A percentile compares a stretch with the other conserved stretches of the same genome.
These are phyloP conservation scores for Aurantiochytrium sp. DNA, from an alignment of 108 stramenopile genomes.

Conservation along the genomic window DNA sequence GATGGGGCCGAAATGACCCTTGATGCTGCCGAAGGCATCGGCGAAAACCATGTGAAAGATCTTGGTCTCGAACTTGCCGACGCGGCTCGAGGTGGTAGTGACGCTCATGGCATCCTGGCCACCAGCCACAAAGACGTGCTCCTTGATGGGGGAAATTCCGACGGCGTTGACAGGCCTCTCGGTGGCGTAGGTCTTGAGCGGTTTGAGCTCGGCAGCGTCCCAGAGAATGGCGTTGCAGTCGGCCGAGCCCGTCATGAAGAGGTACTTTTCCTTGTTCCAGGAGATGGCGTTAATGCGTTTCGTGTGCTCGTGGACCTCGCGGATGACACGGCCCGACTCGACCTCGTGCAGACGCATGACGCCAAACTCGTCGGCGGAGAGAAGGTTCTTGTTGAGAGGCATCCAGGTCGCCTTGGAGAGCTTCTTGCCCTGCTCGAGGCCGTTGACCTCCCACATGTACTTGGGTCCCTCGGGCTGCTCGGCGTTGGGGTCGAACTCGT, in stretches of 20 bases:
- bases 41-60: conserved; percentile 93
- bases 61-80: conserved; percentile 94
- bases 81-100: conserved; percentile 92
- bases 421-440: conserved; percentile 66
- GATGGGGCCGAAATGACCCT: conserved; percentile 98
- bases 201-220: conserved; percentile 76
- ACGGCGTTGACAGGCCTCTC: conserved; percentile 97
- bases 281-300: conserved; percentile 79
- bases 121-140: conserved; percentile 92
- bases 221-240: conserved; percentile 87
- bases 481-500: conserved; percentile 60
- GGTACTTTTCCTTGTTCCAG: conserved; percentile 85
- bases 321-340: conserved; percentile 66
- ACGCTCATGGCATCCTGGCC: conserved; percentile 98
- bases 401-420: conserved; percentile 81
- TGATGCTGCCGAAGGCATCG: conserved; percentile 90
- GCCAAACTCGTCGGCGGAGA: conserved; percentile 88
- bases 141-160: conserved; percentile 83
- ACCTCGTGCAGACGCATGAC: conserved; percentile 78
- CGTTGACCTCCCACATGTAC: conserved; percentile 69
- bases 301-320: conserved; percentile 47
- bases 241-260: conserved; percentile 84
- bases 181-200: conserved; percentile 84
- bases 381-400: conserved; percentile 74
- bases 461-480: conserved; percentile 46